These are phyloP conservation scores for Botrytis tulipae DNA, from an alignment of 2,329 filamentous ascomycete genomes.

Conservation along the genomic window DNA sequence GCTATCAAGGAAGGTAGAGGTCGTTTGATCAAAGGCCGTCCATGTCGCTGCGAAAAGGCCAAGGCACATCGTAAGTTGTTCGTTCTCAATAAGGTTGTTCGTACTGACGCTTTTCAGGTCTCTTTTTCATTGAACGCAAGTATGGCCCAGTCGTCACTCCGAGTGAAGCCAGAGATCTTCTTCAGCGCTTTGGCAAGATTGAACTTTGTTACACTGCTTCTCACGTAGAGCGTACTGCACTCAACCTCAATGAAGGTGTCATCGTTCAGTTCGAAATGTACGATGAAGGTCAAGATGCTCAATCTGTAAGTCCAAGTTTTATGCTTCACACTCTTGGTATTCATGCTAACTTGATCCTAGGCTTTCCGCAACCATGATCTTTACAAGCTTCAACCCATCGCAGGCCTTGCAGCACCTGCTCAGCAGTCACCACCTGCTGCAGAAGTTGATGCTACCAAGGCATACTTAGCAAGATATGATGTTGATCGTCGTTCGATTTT, in stretches of 20 bases:
- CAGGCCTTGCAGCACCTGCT: conserved; percentile 32
- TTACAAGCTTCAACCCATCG: conserved; percentile 41
- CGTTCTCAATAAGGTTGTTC: not conserved
- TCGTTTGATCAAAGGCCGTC: conserved; percentile 52
- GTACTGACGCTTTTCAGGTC: conserved; percentile 42
- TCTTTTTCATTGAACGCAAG: conserved; percentile 48
- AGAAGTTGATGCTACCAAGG: conserved; percentile 23
- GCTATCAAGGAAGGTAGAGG: conserved; percentile 51
- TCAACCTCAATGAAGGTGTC: conserved; percentile 40
- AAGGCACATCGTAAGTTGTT: conserved; percentile 54
- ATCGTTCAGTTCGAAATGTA: conserved; percentile 52
- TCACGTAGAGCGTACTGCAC: conserved; percentile 31
- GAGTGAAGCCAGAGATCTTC: conserved; percentile 46
- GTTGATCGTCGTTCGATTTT: conserved; percentile 49
- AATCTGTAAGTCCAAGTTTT: conserved; percentile 43
- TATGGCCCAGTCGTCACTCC: conserved; percentile 42
- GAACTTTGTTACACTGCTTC: conserved; percentile 30
- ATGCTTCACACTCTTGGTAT: not conserved
- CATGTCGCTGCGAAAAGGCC: conserved; percentile 59
- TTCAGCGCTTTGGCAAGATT: conserved; percentile 48
- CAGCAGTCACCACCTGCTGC: conserved; percentile 6
- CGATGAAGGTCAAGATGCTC: conserved; percentile 50
- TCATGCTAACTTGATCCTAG: conserved; percentile 26
- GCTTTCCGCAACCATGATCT: conserved; percentile 35
- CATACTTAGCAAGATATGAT: conserved; percentile 42